Conservation (phyloP, 257 asterid genomes). For the Knoxia roxburghii region DNA sequence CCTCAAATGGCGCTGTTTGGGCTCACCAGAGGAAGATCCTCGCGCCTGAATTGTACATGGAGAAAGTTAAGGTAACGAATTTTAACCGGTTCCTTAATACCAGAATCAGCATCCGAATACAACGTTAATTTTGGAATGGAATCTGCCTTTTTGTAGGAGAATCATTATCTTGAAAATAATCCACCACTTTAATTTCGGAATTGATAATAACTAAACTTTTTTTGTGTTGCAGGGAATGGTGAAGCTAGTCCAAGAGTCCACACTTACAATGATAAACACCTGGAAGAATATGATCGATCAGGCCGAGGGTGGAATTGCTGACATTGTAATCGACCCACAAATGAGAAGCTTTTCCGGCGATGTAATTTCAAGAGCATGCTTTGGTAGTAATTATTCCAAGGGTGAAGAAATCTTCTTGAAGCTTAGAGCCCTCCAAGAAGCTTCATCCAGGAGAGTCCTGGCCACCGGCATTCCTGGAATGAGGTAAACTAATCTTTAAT, state of each 20-base stretch:
- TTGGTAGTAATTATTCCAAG: conserved; percentile 40
- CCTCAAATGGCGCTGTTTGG: conserved; percentile 41
- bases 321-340: conserved; percentile 31
- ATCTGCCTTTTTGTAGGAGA: too few relatives aligned
- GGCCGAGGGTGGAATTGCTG: conserved; percentile 32
- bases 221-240: conserved; percentile 41
- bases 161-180: too few relatives aligned
- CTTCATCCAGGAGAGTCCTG: conserved; percentile 19
- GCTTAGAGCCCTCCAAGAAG: conserved; percentile 36
- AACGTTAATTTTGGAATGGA: too few relatives aligned
- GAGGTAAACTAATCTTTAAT: conserved; percentile 29
- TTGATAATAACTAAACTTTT: too few relatives aligned
- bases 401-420: conserved; percentile 39
- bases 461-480: conserved; percentile 33
- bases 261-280: conserved; percentile 26
- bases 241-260: conserved; percentile 29
- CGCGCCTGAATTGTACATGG: conserved; percentile 44
- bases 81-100: too few relatives aligned
- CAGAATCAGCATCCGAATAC: too few relatives aligned
- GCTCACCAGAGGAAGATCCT: conserved; percentile 39
- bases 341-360: conserved; percentile 47
- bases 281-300: conserved; percentile 32
- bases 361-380: conserved; percentile 47
- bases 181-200: too few relatives aligned
- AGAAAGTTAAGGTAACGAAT: conserved; percentile 47